phyloP scores from a whole-genome alignment of 208 protist species.

The Wallacemonas sp. region DNA sequence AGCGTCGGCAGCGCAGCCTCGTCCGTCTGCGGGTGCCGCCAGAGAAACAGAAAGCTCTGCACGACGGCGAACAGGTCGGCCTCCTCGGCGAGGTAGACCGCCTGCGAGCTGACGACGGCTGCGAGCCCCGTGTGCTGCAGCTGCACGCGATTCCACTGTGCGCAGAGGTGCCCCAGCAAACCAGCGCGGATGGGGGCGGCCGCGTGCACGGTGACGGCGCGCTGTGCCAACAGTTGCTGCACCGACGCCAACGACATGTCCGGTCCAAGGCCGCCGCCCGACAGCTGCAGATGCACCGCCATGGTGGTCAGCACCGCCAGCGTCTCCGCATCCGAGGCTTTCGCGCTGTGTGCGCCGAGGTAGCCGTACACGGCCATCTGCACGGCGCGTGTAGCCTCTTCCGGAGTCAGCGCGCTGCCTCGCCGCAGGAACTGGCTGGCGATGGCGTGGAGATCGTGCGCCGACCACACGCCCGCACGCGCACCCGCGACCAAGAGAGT shows the following conservation, averaged over 20 bases:
- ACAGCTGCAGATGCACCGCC: conserved; percentile 2
- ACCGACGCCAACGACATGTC: background rate
- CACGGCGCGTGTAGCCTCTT: background rate
- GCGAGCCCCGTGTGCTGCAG: conserved; percentile 39
- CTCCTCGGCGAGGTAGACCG: conserved; percentile 63
- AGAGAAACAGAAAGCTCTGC: conserved; percentile 67
- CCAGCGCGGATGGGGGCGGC: conserved; percentile 53
- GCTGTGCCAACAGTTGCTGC: background rate
- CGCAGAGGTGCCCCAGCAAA: conserved; percentile 57
- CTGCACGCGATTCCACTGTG: conserved; percentile 48
- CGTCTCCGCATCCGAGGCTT: background rate
- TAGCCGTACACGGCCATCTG: background rate
- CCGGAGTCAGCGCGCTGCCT: background rate
- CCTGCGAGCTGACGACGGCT: conserved; percentile 58
- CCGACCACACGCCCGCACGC: background rate
- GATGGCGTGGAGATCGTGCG: conserved; percentile 17
- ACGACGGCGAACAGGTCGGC: conserved; percentile 63
- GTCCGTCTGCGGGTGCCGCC: conserved; percentile 54
- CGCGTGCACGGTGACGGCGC: conserved; percentile 7
- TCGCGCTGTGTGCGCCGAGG: background rate
- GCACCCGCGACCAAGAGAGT: background rate
- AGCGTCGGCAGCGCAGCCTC: conserved; percentile 60
- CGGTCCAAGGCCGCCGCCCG: background rate
- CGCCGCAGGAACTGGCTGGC: background rate
- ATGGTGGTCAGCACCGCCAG: background rate